Evolutionary conservation across 768 basidiomycete species (phyloP).

Genomic region (Termitomyces bulborhizus): DNA sequence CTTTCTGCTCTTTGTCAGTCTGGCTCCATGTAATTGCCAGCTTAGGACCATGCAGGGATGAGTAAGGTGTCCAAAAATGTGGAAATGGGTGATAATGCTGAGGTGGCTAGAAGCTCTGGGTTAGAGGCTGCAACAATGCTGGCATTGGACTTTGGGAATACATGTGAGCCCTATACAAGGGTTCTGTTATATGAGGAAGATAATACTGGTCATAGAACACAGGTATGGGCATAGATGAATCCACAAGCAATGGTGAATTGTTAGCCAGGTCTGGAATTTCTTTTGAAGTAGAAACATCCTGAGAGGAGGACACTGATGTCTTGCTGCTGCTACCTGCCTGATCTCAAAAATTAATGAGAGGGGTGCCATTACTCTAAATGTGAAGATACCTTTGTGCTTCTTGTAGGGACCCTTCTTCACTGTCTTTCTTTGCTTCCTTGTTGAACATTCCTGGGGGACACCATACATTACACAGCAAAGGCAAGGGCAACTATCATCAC

Average conservation of each 20-base stretch:
- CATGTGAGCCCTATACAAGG: constrained; percentile 40
- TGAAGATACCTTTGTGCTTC: constrained; percentile 78
- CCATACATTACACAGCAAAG: constrained; percentile 91
- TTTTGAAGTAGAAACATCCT: constrained; percentile 35
- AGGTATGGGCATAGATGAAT: constrained; percentile 49
- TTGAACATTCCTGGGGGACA: constrained; percentile 81
- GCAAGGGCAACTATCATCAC: constrained; percentile 88
- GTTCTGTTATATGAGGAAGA: constrained; percentile 40
- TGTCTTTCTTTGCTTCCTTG: too few species aligned
- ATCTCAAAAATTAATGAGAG: constrained; percentile 44
- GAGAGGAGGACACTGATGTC: constrained; percentile 29
- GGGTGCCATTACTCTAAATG: constrained; percentile 20
- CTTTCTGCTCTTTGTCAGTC: constrained; percentile 13
- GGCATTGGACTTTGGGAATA: constrained; percentile 28
- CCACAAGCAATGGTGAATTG: constrained; percentile 40
- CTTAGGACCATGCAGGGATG: constrained; percentile 20
- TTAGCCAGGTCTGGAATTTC: constrained; percentile 33
- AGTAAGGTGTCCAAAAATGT: constrained; percentile 13
- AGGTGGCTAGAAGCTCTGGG: constrained; percentile 13
- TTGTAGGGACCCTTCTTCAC: constrained; percentile 92
- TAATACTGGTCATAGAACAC: constrained; percentile 54
- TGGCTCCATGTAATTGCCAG: constrained; percentile 17
- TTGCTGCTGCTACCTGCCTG: constrained; percentile 54
- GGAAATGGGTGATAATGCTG: constrained; percentile 16
- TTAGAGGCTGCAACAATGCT: constrained; percentile 12